Conservation (phyloP, 2,329 filamentous ascomycete genomes). For the Colletotrichum neosansevieriae region DNA sequence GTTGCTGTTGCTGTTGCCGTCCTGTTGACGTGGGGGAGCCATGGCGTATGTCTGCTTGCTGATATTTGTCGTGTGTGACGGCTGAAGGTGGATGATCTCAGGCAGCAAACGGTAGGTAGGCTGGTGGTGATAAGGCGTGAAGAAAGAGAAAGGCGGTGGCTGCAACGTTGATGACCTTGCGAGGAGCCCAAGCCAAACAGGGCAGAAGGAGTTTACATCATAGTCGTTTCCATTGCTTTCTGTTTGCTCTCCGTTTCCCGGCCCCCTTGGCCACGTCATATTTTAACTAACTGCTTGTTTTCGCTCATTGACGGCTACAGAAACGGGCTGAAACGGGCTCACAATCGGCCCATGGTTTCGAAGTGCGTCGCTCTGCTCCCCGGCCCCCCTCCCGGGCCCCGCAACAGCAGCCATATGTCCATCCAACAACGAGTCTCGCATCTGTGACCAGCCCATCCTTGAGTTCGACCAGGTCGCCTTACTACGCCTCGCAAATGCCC, state of each 20-base stretch:
- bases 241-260: background rate
- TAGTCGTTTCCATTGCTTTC: background rate
- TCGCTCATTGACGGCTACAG: background rate
- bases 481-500: background rate
- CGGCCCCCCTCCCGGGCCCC: too few relatives aligned
- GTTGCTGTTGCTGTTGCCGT: too few relatives aligned
- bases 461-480: background rate
- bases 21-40: too few relatives aligned
- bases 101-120: too few relatives aligned
- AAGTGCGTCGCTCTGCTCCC: background rate
- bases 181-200: too few relatives aligned
- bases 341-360: background rate
- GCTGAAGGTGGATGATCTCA: too few relatives aligned
- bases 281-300: background rate
- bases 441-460: background rate
- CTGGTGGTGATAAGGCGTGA: too few relatives aligned
- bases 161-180: too few relatives aligned
- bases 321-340: background rate
- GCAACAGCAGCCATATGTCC: fast-evolving
- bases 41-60: too few relatives aligned
- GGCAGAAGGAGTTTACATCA: too few relatives aligned
- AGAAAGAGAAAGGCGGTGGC: too few relatives aligned
- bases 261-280: background rate
- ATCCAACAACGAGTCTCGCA: background rate
- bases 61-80: too few relatives aligned